These are phyloP conservation scores for Testicularia cyperi DNA, from an alignment of 1,284 basidiomycete genomes.

Conservation along the genomic window DNA sequence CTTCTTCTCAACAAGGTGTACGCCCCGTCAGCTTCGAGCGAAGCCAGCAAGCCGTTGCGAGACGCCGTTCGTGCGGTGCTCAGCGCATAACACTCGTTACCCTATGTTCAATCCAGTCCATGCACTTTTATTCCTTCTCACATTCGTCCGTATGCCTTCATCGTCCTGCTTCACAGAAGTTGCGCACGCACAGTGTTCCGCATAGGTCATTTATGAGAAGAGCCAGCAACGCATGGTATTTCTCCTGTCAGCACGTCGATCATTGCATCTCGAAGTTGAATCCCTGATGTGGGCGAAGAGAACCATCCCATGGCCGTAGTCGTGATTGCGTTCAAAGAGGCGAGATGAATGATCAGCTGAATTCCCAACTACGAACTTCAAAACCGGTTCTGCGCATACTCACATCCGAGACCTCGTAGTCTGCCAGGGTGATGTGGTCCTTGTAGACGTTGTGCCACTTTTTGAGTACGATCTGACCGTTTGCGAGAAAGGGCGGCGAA, in stretches of 20 bases:
- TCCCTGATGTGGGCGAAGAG: slow-evolving; percentile 5
- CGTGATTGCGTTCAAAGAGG: not conserved
- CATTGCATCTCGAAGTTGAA: slow-evolving; percentile 39
- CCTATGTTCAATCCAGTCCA: not conserved
- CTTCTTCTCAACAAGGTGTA: slow-evolving; percentile 48
- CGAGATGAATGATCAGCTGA: not conserved
- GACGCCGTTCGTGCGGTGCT: not conserved
- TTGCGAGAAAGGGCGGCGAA: too few relatives aligned
- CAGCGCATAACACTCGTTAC: not conserved
- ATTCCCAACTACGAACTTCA: not conserved
- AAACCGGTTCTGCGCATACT: too few relatives aligned
- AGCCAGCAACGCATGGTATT: too few relatives aligned
- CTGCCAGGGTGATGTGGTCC: slow-evolving; percentile 77
- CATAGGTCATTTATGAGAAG: too few relatives aligned
- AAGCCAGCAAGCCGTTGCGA: not conserved
- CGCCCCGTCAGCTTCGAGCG: slow-evolving; percentile 15
- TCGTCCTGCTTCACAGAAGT: too few relatives aligned
- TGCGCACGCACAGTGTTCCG: too few relatives aligned
- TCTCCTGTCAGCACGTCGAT: too few relatives aligned
- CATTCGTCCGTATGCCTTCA: too few relatives aligned
- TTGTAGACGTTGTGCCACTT: slow-evolving; percentile 71
- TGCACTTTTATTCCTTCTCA: too few relatives aligned
- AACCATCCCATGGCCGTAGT: not conserved
- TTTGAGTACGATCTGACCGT: slow-evolving; percentile 91
- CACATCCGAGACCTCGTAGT: slow-evolving; percentile 70